Conservation (phyloP, 169 alveolate genomes). For the Theileria orientalis region DNA sequence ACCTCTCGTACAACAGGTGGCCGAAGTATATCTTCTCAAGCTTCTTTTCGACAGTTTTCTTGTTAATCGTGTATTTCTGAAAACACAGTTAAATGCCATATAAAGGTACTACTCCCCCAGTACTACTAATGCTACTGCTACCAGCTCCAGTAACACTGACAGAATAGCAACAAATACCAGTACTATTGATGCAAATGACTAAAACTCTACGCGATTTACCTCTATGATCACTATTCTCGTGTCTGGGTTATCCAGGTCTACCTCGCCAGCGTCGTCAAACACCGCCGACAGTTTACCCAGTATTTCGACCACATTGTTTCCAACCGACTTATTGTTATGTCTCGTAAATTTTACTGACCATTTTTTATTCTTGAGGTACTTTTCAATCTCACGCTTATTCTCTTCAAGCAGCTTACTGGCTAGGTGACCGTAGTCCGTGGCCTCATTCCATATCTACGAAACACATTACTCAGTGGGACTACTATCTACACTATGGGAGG, state of each 20-base stretch:
- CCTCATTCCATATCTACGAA: slow-evolving; percentile 53
- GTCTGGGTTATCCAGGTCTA: slow-evolving; percentile 48
- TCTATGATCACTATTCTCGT: slow-evolving; percentile 53
- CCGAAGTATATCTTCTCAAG: slow-evolving; percentile 43
- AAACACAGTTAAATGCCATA: too few species aligned
- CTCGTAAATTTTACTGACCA: slow-evolving; percentile 49
- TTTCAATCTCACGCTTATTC: neutral
- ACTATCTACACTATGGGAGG: neutral
- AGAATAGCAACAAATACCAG: neutral
- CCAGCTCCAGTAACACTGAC: neutral
- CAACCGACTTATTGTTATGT: slow-evolving; percentile 26
- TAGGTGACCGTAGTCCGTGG: slow-evolving; percentile 31
- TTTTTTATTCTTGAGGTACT: slow-evolving; percentile 12
- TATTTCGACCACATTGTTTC: slow-evolving; percentile 3
- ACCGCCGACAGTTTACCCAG: slow-evolving; percentile 36
- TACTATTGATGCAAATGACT: neutral
- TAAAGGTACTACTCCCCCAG: too few species aligned
- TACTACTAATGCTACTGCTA: too few species aligned
- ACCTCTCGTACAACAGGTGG: slow-evolving; percentile 20
- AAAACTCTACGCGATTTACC: slow-evolving; percentile 5
- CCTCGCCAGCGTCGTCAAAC: slow-evolving; percentile 48
- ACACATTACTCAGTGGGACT: too few species aligned
- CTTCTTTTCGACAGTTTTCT: slow-evolving; percentile 10
- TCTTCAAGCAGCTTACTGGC: slow-evolving; percentile 4
- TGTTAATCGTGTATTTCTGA: neutral